Conservation (phyloP, 2,329 filamentous ascomycete genomes). For the Clarireedia hainanense region DNA sequence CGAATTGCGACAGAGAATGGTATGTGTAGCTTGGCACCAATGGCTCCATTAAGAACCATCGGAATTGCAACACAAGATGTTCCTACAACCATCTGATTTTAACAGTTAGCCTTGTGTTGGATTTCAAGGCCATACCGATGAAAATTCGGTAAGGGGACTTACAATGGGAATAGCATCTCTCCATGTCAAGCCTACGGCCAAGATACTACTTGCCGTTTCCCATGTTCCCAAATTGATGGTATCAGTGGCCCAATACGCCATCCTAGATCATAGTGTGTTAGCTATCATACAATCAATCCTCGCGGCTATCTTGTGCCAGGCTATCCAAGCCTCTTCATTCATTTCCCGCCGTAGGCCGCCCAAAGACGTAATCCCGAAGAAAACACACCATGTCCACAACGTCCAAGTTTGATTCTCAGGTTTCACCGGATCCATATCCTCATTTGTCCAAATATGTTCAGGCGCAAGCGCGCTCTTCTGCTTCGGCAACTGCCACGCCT, state of each 20-base stretch:
- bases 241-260: conserved; percentile 35
- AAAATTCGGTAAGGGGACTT: conserved; percentile 15
- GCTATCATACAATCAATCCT: neutral
- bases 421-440: conserved; percentile 29
- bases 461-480: conserved; percentile 40
- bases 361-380: neutral
- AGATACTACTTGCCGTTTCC: conserved; percentile 43
- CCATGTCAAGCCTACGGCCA: conserved; percentile 45
- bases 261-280: conserved; percentile 11
- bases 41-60: conserved; percentile 41
- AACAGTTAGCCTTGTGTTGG: neutral
- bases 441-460: conserved; percentile 35
- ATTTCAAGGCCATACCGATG: neutral
- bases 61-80: conserved; percentile 50
- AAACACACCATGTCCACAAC: conserved; percentile 29
- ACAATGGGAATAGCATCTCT: conserved; percentile 41
- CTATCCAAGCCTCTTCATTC: neutral
- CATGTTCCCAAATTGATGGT: conserved; percentile 38
- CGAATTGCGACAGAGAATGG: conserved; percentile 40
- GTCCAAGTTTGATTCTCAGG: conserved; percentile 27
- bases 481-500: conserved; percentile 41
- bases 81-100: conserved; percentile 46
- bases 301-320: neutral
- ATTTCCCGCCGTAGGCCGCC: neutral
- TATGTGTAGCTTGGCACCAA: conserved; percentile 38